A percentile compares a stretch with the other conserved stretches of the same genome.
phyloP scores from a whole-genome alignment of 768 basidiomycete genomes.

The Naganishia randhawae region DNA sequence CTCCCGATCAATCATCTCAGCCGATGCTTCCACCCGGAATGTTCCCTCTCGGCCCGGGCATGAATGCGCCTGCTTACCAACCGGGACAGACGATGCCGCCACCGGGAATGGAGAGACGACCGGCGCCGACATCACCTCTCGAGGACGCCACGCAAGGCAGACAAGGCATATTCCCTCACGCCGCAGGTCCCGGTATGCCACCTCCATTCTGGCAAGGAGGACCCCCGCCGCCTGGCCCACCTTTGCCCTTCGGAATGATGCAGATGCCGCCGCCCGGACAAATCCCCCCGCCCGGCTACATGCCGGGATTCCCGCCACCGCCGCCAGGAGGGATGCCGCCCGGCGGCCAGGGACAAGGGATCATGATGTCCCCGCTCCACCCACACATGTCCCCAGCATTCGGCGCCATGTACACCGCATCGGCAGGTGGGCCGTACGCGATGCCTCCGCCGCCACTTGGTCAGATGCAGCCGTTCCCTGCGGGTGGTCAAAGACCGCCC shows the following conservation, averaged over 20 bases:
- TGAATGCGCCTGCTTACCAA: not conserved
- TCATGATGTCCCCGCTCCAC: not conserved
- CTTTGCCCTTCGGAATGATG: conserved; percentile 1
- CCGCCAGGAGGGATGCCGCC: not conserved
- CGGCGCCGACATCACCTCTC: not conserved
- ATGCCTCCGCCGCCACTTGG: conserved; percentile 12
- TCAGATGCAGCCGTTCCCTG: not conserved
- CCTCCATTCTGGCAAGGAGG: conserved; percentile 8
- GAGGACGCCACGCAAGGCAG: not conserved
- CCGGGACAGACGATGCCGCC: not conserved
- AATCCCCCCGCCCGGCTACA: not conserved
- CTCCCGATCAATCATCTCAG: no score
- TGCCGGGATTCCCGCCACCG: conserved; percentile 1
- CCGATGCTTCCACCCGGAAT: no score
- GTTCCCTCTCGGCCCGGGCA: no score
- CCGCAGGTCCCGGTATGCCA: not conserved
- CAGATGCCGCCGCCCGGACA: not conserved
- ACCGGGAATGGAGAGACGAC: not conserved
- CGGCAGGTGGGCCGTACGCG: no score
- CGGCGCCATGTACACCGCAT: not conserved
- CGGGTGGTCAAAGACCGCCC: not conserved
- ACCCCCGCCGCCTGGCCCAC: not conserved
- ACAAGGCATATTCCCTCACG: not conserved
- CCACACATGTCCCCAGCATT: not conserved
- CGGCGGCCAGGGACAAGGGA: not conserved